Percentiles rank a stretch among this genome's conserved stretches.
Evolutionary conservation across 208 protist genomes (phyloP).

Genomic region (Wallacemonas sp.): DNA sequence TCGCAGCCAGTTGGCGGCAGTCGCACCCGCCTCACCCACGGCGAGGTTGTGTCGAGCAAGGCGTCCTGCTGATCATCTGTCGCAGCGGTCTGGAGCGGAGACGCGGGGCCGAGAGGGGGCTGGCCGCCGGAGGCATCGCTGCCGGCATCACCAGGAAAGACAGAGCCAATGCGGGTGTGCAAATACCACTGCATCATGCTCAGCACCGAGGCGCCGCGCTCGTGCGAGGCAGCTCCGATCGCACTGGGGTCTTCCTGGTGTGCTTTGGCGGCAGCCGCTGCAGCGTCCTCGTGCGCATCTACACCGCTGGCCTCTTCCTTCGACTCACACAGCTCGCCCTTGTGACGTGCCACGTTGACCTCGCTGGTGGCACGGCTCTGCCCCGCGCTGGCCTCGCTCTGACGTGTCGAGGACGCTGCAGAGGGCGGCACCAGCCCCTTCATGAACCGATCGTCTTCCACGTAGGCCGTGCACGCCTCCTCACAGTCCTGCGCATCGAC

Average conservation of each 20-base stretch:
- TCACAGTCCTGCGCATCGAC: slow-evolving; percentile 24
- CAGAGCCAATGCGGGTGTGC: slow-evolving; percentile 4
- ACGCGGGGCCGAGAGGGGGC: neutral
- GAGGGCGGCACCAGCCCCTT: neutral
- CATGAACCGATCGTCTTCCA: slow-evolving; percentile 14
- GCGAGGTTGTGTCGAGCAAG: neutral
- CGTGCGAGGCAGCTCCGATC: slow-evolving; percentile 7
- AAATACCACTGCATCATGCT: slow-evolving; percentile 54
- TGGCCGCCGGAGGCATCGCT: neutral
- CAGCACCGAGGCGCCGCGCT: slow-evolving; percentile 26
- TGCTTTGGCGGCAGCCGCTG: no score
- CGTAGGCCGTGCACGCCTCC: slow-evolving; percentile 18
- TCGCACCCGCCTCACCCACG: neutral
- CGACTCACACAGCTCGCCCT: neutral
- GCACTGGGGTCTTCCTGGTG: neutral
- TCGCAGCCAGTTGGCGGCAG: slow-evolving; percentile 9
- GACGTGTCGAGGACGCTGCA: neutral
- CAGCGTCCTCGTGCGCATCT: neutral
- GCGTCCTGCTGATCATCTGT: neutral
- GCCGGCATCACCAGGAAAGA: neutral
- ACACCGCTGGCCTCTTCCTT: neutral
- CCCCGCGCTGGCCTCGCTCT: neutral
- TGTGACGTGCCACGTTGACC: neutral
- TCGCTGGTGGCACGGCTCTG: neutral
- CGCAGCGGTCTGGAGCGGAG: neutral